Percentiles rank a stretch among this genome's conserved stretches.
Evolutionary conservation across 805 yeast genomes (phyloP).

Genomic region (Wickerhamomyces canadensis): DNA sequence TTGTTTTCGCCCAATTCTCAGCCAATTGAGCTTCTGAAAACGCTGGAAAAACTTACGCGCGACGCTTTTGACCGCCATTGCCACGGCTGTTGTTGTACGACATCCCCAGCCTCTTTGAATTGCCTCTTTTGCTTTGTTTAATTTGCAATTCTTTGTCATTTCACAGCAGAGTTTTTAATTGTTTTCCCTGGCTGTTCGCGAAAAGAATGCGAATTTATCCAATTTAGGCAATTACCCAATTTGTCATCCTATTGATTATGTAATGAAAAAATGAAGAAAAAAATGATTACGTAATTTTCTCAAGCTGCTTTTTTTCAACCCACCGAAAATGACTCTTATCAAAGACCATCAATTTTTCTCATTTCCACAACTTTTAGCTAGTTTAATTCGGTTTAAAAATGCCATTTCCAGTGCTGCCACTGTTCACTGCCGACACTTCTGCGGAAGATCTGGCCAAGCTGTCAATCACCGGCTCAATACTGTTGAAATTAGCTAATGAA

Average conservation of each 20-base stretch:
- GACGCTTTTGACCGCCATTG: not conserved
- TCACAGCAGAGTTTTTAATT: not conserved
- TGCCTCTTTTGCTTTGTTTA: too few relatives aligned
- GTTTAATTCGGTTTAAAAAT: constrained; percentile 12
- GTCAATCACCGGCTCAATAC: constrained; percentile 24
- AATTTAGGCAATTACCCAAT: not conserved
- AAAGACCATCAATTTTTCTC: not conserved
- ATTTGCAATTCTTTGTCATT: too few relatives aligned
- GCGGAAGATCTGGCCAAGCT: constrained; percentile 7
- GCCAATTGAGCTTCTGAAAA: not conserved
- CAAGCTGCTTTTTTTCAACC: not conserved
- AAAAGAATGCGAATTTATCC: not conserved
- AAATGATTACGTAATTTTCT: too few relatives aligned
- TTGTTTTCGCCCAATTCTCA: too few relatives aligned
- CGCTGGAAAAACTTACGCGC: not conserved
- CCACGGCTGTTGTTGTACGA: not conserved
- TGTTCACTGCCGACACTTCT: constrained; percentile 14
- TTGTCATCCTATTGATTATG: not conserved
- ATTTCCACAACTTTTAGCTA: not conserved
- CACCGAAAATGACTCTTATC: not conserved
- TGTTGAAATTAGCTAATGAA: constrained; percentile 19
- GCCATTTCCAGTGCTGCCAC: constrained; percentile 36
- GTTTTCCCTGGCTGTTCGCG: not conserved
- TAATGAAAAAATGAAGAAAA: too few relatives aligned
- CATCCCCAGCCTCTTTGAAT: too few relatives aligned